Conservation (phyloP, 2,329 filamentous ascomycete species). For the Amauroascus niger region DNA sequence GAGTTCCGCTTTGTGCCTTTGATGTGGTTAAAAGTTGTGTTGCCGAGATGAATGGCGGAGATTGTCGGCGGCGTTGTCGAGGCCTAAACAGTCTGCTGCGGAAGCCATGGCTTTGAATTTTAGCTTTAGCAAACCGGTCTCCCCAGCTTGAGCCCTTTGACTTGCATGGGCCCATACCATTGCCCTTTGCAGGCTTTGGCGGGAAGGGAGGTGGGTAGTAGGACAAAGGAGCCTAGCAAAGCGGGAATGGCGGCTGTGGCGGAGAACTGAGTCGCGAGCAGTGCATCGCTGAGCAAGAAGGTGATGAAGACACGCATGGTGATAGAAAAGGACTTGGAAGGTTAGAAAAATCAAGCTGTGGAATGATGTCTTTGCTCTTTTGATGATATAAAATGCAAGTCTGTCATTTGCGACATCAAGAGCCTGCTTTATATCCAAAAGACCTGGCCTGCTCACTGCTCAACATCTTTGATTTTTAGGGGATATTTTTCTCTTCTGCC, state of each 20-base stretch:
- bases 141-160: not conserved
- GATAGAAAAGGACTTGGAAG: not conserved
- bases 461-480: not conserved
- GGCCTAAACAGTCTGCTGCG: not conserved
- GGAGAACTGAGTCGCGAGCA: not conserved
- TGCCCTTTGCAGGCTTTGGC: not conserved
- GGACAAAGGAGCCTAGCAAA: not conserved
- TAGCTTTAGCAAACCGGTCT: not conserved
- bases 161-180: not conserved
- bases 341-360: not conserved
- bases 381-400: not conserved
- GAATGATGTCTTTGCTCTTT: too few species aligned
- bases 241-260: not conserved
- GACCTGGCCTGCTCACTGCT: not conserved
- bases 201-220: not conserved
- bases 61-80: not conserved
- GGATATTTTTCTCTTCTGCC: not conserved
- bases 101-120: not conserved
- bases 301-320: not conserved
- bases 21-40: not conserved
- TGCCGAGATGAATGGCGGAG: conserved; percentile 1
- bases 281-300: not conserved
- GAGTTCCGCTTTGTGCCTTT: not conserved
- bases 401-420: not conserved
- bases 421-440: not conserved